phyloP scores from a whole-genome alignment of 2,329 filamentous ascomycete species.

The Talaromyces sp. region DNA sequence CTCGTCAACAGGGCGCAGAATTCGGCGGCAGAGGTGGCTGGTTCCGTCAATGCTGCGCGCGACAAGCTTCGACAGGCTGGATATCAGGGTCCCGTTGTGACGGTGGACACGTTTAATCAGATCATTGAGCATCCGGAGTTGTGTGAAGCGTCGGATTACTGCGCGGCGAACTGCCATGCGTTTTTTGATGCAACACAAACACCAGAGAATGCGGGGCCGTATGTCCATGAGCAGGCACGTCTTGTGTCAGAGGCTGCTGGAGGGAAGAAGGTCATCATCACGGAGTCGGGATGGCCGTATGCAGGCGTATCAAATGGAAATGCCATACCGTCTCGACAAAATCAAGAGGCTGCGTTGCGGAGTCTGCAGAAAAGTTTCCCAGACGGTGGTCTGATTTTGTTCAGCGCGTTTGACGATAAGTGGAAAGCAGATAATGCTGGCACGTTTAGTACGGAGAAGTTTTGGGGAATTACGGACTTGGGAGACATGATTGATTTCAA shows the following conservation, averaged over 20 bases:
- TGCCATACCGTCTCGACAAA: conserved; percentile 62
- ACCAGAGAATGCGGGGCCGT: conserved; percentile 59
- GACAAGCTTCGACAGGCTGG: conserved; percentile 54
- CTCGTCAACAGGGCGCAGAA: conserved; percentile 60
- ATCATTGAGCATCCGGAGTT: conserved; percentile 61
- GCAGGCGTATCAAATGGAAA: conserved; percentile 58
- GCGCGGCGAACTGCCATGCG: conserved; percentile 73
- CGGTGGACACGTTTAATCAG: conserved; percentile 71
- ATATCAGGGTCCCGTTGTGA: conserved; percentile 67
- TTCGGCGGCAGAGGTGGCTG: conserved; percentile 48
- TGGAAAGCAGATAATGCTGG: conserved; percentile 65
- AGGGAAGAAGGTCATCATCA: conserved; percentile 64
- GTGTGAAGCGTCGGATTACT: conserved; percentile 69
- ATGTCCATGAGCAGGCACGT: conserved; percentile 54
- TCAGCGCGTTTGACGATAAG: conserved; percentile 70
- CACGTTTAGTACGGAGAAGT: conserved; percentile 68
- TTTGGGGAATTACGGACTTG: conserved; percentile 54
- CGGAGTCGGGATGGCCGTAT: conserved; percentile 80
- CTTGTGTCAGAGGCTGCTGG: conserved; percentile 35
- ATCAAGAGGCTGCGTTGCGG: conserved; percentile 61
- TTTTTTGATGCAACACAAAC: conserved; percentile 67
- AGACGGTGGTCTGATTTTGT: conserved; percentile 54
- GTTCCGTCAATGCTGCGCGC: conserved; percentile 54
- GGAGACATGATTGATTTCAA: background rate
- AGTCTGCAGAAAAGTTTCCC: conserved; percentile 59